Conservation (phyloP, 352 stramenopile species). For the Albugo laibachii region DNA sequence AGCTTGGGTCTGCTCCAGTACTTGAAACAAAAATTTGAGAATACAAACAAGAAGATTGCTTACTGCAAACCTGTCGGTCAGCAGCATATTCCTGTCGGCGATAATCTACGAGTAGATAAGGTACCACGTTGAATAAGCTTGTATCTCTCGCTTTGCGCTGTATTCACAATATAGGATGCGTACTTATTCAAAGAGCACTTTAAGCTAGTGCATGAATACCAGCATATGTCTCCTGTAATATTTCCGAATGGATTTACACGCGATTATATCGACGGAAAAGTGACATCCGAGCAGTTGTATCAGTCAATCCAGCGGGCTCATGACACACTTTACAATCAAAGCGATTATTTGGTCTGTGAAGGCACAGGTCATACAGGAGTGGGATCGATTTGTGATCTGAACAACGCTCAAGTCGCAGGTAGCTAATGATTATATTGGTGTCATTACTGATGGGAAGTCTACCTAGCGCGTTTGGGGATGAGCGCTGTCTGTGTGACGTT, state of each 20-base stretch:
- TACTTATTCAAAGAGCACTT: constrained; percentile 95
- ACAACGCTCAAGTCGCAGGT: constrained; percentile 80
- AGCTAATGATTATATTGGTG: constrained; percentile 1
- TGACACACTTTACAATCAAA: constrained; percentile 52
- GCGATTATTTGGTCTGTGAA: constrained; percentile 89
- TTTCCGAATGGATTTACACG: constrained; percentile 93
- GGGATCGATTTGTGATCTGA: constrained; percentile 79
- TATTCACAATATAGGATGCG: constrained; percentile 58
- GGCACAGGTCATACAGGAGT: constrained; percentile 86
- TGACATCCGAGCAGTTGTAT: constrained; percentile 65
- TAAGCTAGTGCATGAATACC: constrained; percentile 88
- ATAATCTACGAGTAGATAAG: constrained; percentile 76
- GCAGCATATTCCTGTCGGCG: constrained; percentile 73
- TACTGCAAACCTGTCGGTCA: constrained; percentile 96
- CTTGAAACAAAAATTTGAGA: constrained; percentile 81
- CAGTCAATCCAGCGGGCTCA: constrained; percentile 66
- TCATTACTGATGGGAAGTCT: not conserved
- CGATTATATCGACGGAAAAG: constrained; percentile 91
- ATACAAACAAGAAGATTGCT: constrained; percentile 32
- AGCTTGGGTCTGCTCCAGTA: constrained; percentile 88
- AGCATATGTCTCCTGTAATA: constrained; percentile 94
- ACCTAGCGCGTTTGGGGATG: constrained; percentile 49
- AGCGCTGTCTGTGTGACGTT: constrained; percentile 65
- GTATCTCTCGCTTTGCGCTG: too few relatives aligned
- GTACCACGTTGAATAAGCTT: constrained; percentile 5